Percentiles rank a stretch among this genome's conserved stretches.
Evolutionary conservation across 495 filamentous ascomycete species (phyloP).

Genomic region (Daldinia concentrica): DNA sequence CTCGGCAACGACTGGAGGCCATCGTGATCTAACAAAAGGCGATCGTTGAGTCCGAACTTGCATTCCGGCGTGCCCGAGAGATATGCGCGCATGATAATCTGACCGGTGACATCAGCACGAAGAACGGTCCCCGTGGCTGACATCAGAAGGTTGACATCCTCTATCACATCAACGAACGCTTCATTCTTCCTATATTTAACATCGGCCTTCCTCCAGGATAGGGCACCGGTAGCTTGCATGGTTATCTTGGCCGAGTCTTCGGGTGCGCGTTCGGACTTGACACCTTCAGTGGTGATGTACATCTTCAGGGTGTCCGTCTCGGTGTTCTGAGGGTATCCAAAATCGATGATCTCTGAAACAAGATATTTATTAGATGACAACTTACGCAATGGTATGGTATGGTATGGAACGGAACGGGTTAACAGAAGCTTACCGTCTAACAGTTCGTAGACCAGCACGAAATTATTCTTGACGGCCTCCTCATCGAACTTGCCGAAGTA

Average conservation of each 20-base stretch:
- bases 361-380: conserved; percentile 16
- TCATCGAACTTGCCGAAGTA: conserved; percentile 99
- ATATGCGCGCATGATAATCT: conserved; percentile 99
- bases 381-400: neutral
- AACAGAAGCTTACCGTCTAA: conserved; percentile 76
- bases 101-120: conserved; percentile 95
- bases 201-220: conserved; percentile 96
- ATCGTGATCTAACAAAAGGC: conserved; percentile 86
- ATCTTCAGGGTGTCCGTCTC: conserved; percentile 99
- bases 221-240: conserved; percentile 97
- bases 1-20: conserved; percentile 69
- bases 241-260: conserved; percentile 97
- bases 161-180: conserved; percentile 98
- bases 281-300: conserved; percentile 99
- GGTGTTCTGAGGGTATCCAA: conserved; percentile 99
- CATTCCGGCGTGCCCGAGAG: conserved; percentile 96
- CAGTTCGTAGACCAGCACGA: conserved; percentile 97
- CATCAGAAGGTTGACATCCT: conserved; percentile 99
- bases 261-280: conserved; percentile 92
- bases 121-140: conserved; percentile 94
- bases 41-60: conserved; percentile 99
- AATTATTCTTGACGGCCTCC: conserved; percentile 99
- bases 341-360: conserved; percentile 90
- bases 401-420: neutral
- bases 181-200: conserved; percentile 99